phyloP scores from a whole-genome alignment of 768 basidiomycete species.

The Exidia glandulosa region DNA sequence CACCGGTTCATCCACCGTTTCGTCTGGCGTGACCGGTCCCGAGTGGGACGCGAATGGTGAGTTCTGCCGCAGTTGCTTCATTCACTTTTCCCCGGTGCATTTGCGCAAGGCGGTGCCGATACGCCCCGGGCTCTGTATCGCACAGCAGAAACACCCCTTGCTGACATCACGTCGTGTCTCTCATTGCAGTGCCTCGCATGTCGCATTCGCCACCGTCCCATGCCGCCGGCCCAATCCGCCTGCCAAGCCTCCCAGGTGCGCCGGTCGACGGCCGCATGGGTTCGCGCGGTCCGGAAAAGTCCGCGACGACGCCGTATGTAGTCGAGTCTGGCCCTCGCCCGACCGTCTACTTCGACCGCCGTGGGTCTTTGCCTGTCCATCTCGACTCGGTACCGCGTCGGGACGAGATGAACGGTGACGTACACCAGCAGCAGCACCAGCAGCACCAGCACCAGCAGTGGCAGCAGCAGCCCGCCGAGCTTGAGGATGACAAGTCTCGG shows the following conservation, averaged over 20 bases:
- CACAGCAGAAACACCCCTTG: neutral
- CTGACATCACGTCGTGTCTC: neutral
- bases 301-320: neutral
- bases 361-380: neutral
- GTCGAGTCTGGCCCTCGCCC: neutral
- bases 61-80: slow-evolving; percentile 14
- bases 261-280: neutral
- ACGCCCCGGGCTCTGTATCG: neutral
- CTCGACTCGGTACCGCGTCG: neutral
- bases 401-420: neutral
- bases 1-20: slow-evolving; percentile 3
- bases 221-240: neutral
- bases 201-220: neutral
- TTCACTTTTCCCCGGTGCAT: neutral
- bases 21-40: slow-evolving; percentile 27
- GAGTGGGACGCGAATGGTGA: slow-evolving; percentile 78
- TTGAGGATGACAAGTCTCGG: neutral
- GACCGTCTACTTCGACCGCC: neutral
- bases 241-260: neutral
- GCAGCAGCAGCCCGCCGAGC: neutral
- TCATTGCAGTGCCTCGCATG: neutral
- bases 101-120: neutral
- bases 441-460: neutral
- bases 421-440: neutral
- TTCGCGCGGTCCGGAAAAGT: neutral